Evolutionary conservation across 768 basidiomycete genomes (phyloP).

Genomic region (Boletus tomentosulus): DNA sequence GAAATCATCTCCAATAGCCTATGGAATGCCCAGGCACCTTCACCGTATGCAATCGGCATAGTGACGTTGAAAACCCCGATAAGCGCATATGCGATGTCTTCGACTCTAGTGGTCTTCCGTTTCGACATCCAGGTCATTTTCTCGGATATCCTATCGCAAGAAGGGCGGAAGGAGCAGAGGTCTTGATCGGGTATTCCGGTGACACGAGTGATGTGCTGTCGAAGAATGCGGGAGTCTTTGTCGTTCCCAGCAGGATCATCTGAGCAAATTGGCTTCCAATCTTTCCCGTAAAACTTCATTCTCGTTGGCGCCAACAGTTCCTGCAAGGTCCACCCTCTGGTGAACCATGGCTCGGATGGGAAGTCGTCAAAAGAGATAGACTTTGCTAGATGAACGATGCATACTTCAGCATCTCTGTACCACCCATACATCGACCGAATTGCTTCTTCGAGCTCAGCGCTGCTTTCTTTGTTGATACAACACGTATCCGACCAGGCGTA

Average conservation of each 20-base stretch:
- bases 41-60: constrained; percentile 23
- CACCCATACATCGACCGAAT: constrained; percentile 29
- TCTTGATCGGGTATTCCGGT: constrained; percentile 15
- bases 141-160: constrained; percentile 13
- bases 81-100: constrained; percentile 25
- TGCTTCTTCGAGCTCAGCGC: constrained; percentile 29
- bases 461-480: constrained; percentile 24
- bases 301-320: constrained; percentile 13
- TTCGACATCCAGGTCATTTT: constrained; percentile 24
- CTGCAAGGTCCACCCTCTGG: constrained; percentile 20
- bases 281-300: constrained; percentile 16
- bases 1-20: constrained; percentile 10
- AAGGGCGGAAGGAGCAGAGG: constrained; percentile 9
- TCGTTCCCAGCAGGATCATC: constrained; percentile 4
- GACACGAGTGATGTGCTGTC: constrained; percentile 2
- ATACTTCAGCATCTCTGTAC: constrained; percentile 22
- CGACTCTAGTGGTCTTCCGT: constrained; percentile 20
- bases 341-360: constrained; percentile 20
- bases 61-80: constrained; percentile 22
- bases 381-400: constrained; percentile 19
- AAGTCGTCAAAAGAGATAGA: constrained; percentile 9
- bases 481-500: constrained; percentile 26
- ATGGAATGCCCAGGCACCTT: constrained; percentile 20
- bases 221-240: constrained; percentile 9
- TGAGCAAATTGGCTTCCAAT: constrained; percentile 15